Evolutionary conservation across 2,329 filamentous ascomycete genomes (phyloP).

Genomic region (Fusarium sp.): DNA sequence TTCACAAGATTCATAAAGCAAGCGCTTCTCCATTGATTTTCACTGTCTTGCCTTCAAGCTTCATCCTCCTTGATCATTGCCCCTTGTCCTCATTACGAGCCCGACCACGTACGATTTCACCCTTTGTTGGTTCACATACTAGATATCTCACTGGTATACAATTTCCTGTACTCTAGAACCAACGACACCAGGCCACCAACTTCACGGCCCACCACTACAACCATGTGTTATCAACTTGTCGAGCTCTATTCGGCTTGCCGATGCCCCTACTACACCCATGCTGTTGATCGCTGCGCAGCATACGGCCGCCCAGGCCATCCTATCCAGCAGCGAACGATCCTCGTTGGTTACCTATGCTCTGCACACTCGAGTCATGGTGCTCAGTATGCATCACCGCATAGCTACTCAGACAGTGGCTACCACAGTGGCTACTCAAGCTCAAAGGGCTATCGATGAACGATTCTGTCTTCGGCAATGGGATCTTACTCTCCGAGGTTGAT

Average conservation of each 20-base stretch:
- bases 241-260: conserved; percentile 89
- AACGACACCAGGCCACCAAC: conserved; percentile 32
- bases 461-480: conserved; percentile 64
- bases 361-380: conserved; percentile 50
- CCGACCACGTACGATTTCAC: conserved; percentile 6
- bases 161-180: conserved; percentile 16
- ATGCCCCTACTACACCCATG: conserved; percentile 89
- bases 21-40: conserved; percentile 17
- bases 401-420: conserved; percentile 67
- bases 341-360: conserved; percentile 83
- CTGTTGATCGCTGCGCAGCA: conserved; percentile 82
- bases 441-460: conserved; percentile 63
- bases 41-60: conserved; percentile 5
- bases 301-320: conserved; percentile 80
- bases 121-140: conserved; percentile 13
- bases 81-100: conserved; percentile 2
- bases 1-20: conserved; percentile 33
- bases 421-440: conserved; percentile 61
- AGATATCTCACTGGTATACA: conserved; percentile 6
- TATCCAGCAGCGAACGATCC: conserved; percentile 79
- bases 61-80: conserved; percentile 23
- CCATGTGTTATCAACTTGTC: conserved; percentile 88
- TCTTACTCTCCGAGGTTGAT: conserved; percentile 56
- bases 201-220: conserved; percentile 42
- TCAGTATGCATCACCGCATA: conserved; percentile 54